These are phyloP conservation scores for Botryosphaeria agaves DNA, from an alignment of 2,329 filamentous ascomycete species.

Conservation along the genomic window DNA sequence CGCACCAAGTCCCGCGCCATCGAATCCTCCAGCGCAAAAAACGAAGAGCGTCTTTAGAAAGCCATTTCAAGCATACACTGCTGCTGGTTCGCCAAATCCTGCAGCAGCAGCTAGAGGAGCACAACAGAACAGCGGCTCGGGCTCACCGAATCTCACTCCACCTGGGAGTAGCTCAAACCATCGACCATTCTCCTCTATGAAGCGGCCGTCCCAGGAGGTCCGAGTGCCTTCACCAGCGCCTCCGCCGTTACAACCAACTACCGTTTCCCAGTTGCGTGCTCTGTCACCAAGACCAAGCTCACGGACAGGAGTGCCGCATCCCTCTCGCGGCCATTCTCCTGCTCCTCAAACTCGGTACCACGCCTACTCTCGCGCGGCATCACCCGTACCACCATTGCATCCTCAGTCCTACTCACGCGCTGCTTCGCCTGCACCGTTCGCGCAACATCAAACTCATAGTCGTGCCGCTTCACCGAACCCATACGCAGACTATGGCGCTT, in stretches of 20 bases:
- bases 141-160: neutral
- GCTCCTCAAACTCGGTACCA: too few relatives aligned
- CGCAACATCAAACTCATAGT: slow-evolving; percentile 15
- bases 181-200: slow-evolving; percentile 30
- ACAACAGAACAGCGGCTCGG: neutral
- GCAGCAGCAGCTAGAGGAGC: slow-evolving; percentile 16
- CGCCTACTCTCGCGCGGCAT: slow-evolving; percentile 8
- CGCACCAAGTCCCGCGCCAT: slow-evolving; percentile 37
- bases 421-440: slow-evolving; percentile 11
- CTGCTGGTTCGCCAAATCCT: slow-evolving; percentile 22
- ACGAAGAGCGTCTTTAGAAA: slow-evolving; percentile 42
- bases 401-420: slow-evolving; percentile 13
- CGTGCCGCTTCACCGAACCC: slow-evolving; percentile 16
- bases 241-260: slow-evolving; percentile 2
- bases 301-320: too few relatives aligned
- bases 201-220: slow-evolving; percentile 12
- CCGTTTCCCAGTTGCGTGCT: slow-evolving; percentile 6
- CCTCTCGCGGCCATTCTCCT: too few relatives aligned
- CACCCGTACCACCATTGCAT: slow-evolving; percentile 8
- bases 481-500: slow-evolving; percentile 33
- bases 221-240: slow-evolving; percentile 3
- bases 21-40: slow-evolving; percentile 28
- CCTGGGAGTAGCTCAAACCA: slow-evolving; percentile 2
- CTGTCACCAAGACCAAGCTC: slow-evolving; percentile 14
- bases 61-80: slow-evolving; percentile 46